Evolutionary conservation across 1,284 basidiomycete genomes (phyloP).

Genomic region (Thelephora terrestris): DNA sequence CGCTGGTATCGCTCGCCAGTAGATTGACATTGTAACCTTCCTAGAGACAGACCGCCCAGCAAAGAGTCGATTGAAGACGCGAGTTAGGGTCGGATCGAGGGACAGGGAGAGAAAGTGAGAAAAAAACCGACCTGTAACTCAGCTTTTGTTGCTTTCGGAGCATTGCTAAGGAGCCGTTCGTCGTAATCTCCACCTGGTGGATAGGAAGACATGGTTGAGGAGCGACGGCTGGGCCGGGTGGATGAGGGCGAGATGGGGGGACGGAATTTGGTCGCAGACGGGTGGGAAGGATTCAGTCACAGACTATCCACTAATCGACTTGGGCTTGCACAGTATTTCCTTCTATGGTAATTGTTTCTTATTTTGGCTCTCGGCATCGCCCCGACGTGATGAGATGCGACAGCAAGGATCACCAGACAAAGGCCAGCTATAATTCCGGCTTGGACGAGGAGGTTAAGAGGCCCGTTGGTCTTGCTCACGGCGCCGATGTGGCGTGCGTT

Average conservation of each 20-base stretch:
- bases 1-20: constrained; percentile 21
- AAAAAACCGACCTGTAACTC: constrained; percentile 26
- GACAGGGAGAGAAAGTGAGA: not conserved
- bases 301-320: not conserved
- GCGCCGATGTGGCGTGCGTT: too few relatives aligned
- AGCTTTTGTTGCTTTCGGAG: constrained; percentile 25
- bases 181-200: constrained; percentile 19
- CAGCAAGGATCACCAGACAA: too few relatives aligned
- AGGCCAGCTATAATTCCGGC: too few relatives aligned
- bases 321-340: not conserved
- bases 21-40: constrained; percentile 45
- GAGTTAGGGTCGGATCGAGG: not conserved
- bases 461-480: too few relatives aligned
- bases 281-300: not conserved
- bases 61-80: not conserved
- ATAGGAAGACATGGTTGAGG: not conserved
- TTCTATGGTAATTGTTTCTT: not conserved
- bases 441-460: too few relatives aligned
- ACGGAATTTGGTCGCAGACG: not conserved
- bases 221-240: not conserved
- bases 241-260: not conserved
- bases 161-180: constrained; percentile 24
- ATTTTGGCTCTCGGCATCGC: not conserved
- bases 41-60: constrained; percentile 18
- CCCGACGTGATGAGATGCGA: too few relatives aligned